These are phyloP conservation scores for Vanilla planifolia DNA, from an alignment of 106 monocot genomes.

Conservation along the genomic window DNA sequence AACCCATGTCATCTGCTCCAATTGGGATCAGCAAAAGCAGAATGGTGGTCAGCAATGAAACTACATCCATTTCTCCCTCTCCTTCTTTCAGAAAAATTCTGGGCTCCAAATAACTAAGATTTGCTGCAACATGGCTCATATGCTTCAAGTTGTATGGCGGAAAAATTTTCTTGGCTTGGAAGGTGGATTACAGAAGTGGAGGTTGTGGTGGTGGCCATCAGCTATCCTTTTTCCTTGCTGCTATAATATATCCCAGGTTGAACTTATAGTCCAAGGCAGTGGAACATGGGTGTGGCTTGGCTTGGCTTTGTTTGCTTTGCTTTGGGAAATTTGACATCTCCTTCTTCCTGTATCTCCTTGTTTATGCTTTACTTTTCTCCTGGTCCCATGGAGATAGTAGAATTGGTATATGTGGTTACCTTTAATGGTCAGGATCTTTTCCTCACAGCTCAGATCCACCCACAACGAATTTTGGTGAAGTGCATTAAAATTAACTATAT, in stretches of 20 bases:
- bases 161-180: slow-evolving; percentile 1
- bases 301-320: background rate
- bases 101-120: background rate
- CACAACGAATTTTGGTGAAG: no score
- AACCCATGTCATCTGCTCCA: background rate
- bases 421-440: no score
- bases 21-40: slow-evolving; percentile 1
- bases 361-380: slow-evolving; percentile 9
- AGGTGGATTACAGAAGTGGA: slow-evolving; percentile 9
- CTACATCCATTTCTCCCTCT: background rate
- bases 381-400: no score
- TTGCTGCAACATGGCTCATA: background rate
- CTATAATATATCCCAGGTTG: background rate
- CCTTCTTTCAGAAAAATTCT: background rate
- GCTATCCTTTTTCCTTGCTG: background rate
- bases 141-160: background rate
- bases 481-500: no score
- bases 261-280: slow-evolving; percentile 7
- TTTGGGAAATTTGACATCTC: background rate
- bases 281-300: background rate
- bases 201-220: slow-evolving; percentile 8
- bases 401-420: no score
- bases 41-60: background rate
- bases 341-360: background rate
- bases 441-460: no score